Percentiles rank a stretch among this genome's conserved stretches.
These are phyloP conservation scores for Claviceps capensis DNA, from an alignment of 2,329 filamentous ascomycete genomes.

Conservation along the genomic window DNA sequence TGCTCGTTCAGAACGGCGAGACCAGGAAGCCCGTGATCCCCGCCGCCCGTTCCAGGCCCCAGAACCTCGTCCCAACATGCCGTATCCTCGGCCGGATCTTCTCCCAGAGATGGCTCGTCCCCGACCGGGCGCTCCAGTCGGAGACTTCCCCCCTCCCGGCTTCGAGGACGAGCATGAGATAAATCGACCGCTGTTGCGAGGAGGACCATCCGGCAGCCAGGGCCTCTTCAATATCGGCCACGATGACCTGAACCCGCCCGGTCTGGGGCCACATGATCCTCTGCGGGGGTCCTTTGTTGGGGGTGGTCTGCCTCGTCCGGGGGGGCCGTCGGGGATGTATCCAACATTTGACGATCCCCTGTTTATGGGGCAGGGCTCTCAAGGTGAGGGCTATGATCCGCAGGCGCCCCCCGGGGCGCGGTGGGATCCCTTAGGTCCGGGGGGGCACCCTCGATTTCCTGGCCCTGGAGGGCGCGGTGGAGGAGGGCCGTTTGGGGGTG, in stretches of 20 bases:
- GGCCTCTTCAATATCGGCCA: constrained; percentile 63
- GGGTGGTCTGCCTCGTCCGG: constrained; percentile 42
- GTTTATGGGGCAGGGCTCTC: constrained; percentile 45
- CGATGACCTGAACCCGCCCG: constrained; percentile 76
- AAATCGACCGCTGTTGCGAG: constrained; percentile 38
- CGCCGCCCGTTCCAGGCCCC: constrained; percentile 20
- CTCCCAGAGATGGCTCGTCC: constrained; percentile 43
- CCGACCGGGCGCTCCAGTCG: constrained; percentile 51
- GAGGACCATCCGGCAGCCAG: constrained; percentile 28
- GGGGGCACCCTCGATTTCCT: constrained; percentile 33
- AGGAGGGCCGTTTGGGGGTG: constrained; percentile 24
- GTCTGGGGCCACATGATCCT: constrained; percentile 75
- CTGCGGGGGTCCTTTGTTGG: constrained; percentile 53
- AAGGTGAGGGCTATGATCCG: constrained; percentile 36
- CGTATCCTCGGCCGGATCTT: constrained; percentile 53
- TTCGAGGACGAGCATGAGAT: constrained; percentile 93
- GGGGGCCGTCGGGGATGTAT: constrained; percentile 74
- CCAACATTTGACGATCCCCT: constrained; percentile 88
- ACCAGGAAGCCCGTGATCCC: constrained; percentile 25
- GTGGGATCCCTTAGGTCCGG: constrained; percentile 77
- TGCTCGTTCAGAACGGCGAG: constrained; percentile 26
- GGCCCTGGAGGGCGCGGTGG: constrained; percentile 26
- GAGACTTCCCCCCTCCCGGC: constrained; percentile 70
- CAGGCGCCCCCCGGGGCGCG: constrained; percentile 77
- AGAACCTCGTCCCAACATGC: constrained; percentile 45